These are phyloP conservation scores for Colletotrichum sp. DNA, from an alignment of 2,329 filamentous ascomycete species.

Conservation along the genomic window DNA sequence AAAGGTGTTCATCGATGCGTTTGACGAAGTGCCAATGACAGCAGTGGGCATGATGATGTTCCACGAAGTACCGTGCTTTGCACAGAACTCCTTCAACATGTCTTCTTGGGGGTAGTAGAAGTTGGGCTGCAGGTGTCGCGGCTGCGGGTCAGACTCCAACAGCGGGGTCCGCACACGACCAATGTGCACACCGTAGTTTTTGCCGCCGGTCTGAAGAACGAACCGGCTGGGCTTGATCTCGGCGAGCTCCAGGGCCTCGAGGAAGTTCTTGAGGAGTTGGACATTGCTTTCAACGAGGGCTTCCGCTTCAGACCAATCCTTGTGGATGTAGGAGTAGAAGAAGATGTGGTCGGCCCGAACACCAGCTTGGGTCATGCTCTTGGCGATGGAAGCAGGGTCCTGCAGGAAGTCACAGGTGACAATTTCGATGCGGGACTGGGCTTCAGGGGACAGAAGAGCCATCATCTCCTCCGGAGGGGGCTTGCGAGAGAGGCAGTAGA, in stretches of 20 bases:
- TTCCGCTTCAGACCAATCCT: not conserved
- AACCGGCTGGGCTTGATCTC: not conserved
- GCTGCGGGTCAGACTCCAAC: not conserved
- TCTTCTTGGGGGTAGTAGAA: constrained; percentile 14
- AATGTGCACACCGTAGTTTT: constrained; percentile 11
- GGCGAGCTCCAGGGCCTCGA: not conserved
- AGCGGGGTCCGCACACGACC: not conserved
- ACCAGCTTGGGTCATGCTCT: not conserved
- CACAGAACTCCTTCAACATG: not conserved
- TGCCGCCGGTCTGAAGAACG: constrained; percentile 15
- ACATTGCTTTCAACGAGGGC: not conserved
- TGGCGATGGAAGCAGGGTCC: not conserved
- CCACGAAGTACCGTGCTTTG: not conserved
- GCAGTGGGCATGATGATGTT: not conserved
- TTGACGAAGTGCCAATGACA: not conserved
- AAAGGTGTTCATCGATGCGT: not conserved
- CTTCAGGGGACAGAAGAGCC: not conserved
- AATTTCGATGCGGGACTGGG: not conserved
- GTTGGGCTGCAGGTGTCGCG: not conserved
- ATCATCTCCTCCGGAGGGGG: not conserved
- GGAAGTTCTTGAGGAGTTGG: not conserved
- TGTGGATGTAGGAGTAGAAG: constrained; percentile 12
- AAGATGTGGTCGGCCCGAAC: constrained; percentile 7
- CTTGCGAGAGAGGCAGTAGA: not conserved
- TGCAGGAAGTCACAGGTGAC: constrained; percentile 2